Conservation (phyloP, 2,329 filamentous ascomycete species). For the Trichoderma simmonsii region DNA sequence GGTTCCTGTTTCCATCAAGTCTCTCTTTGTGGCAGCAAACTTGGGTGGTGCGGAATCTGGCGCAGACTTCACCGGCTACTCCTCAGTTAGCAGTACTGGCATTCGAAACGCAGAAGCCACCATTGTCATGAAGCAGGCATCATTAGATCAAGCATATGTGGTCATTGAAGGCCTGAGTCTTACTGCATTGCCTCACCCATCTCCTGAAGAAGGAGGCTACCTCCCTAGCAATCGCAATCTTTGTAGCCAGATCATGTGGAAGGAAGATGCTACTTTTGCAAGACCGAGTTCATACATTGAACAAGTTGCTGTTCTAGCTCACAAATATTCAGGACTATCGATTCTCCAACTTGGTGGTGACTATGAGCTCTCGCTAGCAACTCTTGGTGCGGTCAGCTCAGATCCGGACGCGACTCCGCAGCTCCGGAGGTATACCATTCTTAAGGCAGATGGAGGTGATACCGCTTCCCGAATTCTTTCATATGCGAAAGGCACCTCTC, state of each 20-base stretch:
- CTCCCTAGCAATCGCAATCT: slow-evolving; percentile 49
- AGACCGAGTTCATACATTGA: slow-evolving; percentile 24
- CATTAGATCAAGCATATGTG: slow-evolving; percentile 35
- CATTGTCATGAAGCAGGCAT: slow-evolving; percentile 42
- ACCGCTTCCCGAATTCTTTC: slow-evolving; percentile 10
- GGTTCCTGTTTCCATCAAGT: slow-evolving; percentile 47
- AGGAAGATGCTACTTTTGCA: slow-evolving; percentile 35
- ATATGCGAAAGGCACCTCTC: slow-evolving; percentile 18
- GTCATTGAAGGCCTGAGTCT: slow-evolving; percentile 46
- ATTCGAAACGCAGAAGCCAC: slow-evolving; percentile 40
- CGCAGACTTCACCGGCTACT: slow-evolving; percentile 40
- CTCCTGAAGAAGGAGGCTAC: slow-evolving; percentile 34
- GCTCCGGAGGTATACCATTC: slow-evolving; percentile 35
- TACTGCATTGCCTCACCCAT: slow-evolving; percentile 33
- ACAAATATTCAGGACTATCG: slow-evolving; percentile 39
- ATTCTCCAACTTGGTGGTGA: slow-evolving; percentile 40
- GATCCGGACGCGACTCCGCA: slow-evolving; percentile 28
- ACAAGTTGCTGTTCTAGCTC: slow-evolving; percentile 34
- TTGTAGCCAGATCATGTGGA: slow-evolving; percentile 49
- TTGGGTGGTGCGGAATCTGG: slow-evolving; percentile 32
- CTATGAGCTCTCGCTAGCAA: slow-evolving; percentile 19
- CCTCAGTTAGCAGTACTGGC: slow-evolving; percentile 36
- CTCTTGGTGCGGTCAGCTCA: slow-evolving; percentile 30
- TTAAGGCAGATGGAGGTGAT: slow-evolving; percentile 19
- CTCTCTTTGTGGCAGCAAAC: slow-evolving; percentile 44